Evolutionary conservation across 768 basidiomycete genomes (phyloP), one percentile per base, ranked within the genome.

Genomic region (Leccinum rimulosum): DNA sequence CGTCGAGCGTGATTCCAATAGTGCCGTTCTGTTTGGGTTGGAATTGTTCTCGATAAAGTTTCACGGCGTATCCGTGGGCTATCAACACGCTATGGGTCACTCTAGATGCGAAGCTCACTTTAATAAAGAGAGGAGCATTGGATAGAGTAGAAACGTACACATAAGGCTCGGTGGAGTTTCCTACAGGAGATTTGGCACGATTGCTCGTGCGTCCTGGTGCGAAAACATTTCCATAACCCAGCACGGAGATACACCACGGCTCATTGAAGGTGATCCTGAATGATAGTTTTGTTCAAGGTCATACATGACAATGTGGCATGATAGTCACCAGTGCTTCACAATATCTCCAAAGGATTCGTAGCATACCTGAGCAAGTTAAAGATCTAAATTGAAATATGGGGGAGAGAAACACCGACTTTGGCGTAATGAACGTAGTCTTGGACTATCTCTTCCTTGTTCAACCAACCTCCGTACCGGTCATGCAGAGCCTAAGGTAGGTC

Each of bases 1-100:
- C 86, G 65, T 91, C 91, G 51, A 92, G 78, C 0, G 90, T 91
- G 67, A 93, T 89, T 19, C 90, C 89, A 63, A 91, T 89, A 62
- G 79, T 74, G 22, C 91, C 90, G 9, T 80, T 76, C 69, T 91
- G 89, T 2, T 62, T 71, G 3, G 78, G 65, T 72, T 89, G 86
- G 78, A 84, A 92, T 54, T 86, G 73, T 28, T 85, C 81, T 30
- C 87, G 82, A 68, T 91, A 92, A 10, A 86, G 66, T 66, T 88
- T 84, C 52, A 84, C 84, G 15, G 86, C 87, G 62, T 81, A 70
- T 0, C 89, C 91, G 65, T 93, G 91, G 2, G 89, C 78, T 22
- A 89, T 74, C 36, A 92, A 85, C 52, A 89, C 69, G 63, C 75
- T 81, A 69, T 91, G 89, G 3, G 82, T 88, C 56, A 87, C 88